Evolutionary conservation across 495 filamentous ascomycete genomes (phyloP).

Genomic region (Podospora fimiseda): DNA sequence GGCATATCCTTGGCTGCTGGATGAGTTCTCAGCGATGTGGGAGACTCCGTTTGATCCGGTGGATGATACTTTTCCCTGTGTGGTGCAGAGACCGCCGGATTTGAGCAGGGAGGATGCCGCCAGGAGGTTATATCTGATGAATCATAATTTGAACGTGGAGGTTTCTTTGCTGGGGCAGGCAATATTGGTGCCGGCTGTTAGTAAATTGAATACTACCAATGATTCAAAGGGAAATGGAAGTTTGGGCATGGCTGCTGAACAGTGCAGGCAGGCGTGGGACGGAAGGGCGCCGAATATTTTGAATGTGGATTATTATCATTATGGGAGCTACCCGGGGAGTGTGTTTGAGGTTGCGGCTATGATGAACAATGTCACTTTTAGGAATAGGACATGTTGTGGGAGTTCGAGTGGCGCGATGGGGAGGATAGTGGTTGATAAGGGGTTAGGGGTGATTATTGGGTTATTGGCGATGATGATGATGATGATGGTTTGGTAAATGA

Average conservation of each 20-base stretch:
- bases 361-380: conserved; percentile 81
- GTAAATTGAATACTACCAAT: conserved; percentile 63
- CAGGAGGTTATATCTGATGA: conserved; percentile 75
- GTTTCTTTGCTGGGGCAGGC: conserved; percentile 52
- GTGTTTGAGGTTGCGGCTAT: conserved; percentile 86
- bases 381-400: conserved; percentile 66
- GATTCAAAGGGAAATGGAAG: conserved; percentile 57
- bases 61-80: conserved; percentile 59
- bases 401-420: conserved; percentile 14
- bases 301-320: conserved; percentile 84
- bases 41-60: conserved; percentile 70
- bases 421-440: conserved; percentile 6
- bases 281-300: conserved; percentile 73
- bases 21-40: conserved; percentile 70
- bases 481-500: neutral
- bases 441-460: conserved; percentile 12
- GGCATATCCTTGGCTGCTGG: conserved; percentile 65
- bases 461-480: conserved; percentile 2
- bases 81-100: conserved; percentile 61
- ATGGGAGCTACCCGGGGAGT: conserved; percentile 60
- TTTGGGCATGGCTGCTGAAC: conserved; percentile 59
- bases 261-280: conserved; percentile 62
- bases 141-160: conserved; percentile 83
- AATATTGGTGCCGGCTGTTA: conserved; percentile 71
- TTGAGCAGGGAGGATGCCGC: conserved; percentile 46